Evolutionary conservation across 805 yeast genomes (phyloP).

Genomic region (Kuraishia floccosa): DNA sequence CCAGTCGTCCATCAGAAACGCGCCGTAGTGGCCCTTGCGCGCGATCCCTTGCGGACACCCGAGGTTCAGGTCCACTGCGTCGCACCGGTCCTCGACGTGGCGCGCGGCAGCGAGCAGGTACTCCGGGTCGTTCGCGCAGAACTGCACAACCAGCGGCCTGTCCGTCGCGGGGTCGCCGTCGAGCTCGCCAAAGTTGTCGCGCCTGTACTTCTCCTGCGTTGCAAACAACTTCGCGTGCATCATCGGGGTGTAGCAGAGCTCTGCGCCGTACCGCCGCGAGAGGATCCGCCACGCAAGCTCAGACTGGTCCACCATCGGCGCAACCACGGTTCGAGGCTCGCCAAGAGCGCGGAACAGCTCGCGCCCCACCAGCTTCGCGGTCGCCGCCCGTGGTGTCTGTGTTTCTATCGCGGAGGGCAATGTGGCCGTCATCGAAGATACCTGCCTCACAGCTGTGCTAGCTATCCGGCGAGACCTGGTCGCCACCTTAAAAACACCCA

Average conservation of each 20-base stretch:
- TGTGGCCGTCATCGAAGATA: too few species aligned
- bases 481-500: too few species aligned
- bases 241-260: constrained; percentile 94
- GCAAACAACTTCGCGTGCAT: constrained; percentile 87
- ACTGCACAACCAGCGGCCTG: constrained; percentile 86
- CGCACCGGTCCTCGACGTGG: constrained; percentile 72
- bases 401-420: too few species aligned
- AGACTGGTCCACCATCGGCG: constrained; percentile 98
- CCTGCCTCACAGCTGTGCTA: too few species aligned
- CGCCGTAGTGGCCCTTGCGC: constrained; percentile 86
- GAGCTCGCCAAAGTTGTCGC: constrained; percentile 53
- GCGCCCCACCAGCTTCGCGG: constrained; percentile 47
- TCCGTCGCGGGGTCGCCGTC: constrained; percentile 69
- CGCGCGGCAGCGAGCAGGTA: constrained; percentile 72
- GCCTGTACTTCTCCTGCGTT: constrained; percentile 69
- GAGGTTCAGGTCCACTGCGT: constrained; percentile 89
- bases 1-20: constrained; percentile 97
- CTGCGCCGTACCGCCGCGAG: constrained; percentile 84
- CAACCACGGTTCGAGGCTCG: constrained; percentile 74
- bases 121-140: constrained; percentile 94
- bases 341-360: constrained; percentile 62
- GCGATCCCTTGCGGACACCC: constrained; percentile 99
- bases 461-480: too few species aligned
- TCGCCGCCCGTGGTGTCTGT: too few species aligned
- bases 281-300: constrained; percentile 93